phyloP scores from a whole-genome alignment of 2,329 filamentous ascomycete genomes.

The Cladosporium sphaerospermum region DNA sequence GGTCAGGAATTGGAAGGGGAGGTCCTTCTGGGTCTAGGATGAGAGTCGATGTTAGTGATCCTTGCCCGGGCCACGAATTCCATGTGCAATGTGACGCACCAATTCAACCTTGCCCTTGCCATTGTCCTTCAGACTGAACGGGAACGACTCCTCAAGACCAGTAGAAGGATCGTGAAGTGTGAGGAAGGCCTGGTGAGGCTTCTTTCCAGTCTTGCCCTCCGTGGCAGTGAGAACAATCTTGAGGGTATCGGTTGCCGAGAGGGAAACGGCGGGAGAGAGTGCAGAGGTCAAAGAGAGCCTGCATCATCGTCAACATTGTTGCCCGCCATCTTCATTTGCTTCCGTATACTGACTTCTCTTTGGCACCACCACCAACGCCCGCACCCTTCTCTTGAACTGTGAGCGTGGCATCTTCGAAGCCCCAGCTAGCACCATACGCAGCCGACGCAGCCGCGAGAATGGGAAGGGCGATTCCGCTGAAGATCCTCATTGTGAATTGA shows the following conservation, averaged over 20 bases:
- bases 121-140: conserved; percentile 75
- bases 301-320: conserved; percentile 11
- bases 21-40: conserved; percentile 73
- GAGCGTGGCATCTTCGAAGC: conserved; percentile 66
- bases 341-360: conserved; percentile 48
- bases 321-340: not conserved
- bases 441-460: conserved; percentile 25
- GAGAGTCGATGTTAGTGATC: conserved; percentile 14
- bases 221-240: conserved; percentile 77
- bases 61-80: not conserved
- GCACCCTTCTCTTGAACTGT: conserved; percentile 56
- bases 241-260: conserved; percentile 65
- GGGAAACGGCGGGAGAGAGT: conserved; percentile 50
- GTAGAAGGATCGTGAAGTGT: conserved; percentile 67
- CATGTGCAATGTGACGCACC: conserved; percentile 47
- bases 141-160: conserved; percentile 80
- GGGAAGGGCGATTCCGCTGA: conserved; percentile 16
- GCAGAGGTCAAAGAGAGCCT: conserved; percentile 47
- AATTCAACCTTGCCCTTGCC: conserved; percentile 82
- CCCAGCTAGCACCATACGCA: conserved; percentile 54
- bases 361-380: conserved; percentile 45
- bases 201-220: conserved; percentile 70
- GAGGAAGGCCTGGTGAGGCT: conserved; percentile 91
- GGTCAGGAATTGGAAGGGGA: conserved; percentile 74
- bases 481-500: conserved; percentile 23